A percentile compares a stretch with the other conserved stretches of the same genome.
phyloP scores from a whole-genome alignment of 352 stramenopile genomes.

The Phytopythium kandeliae region DNA sequence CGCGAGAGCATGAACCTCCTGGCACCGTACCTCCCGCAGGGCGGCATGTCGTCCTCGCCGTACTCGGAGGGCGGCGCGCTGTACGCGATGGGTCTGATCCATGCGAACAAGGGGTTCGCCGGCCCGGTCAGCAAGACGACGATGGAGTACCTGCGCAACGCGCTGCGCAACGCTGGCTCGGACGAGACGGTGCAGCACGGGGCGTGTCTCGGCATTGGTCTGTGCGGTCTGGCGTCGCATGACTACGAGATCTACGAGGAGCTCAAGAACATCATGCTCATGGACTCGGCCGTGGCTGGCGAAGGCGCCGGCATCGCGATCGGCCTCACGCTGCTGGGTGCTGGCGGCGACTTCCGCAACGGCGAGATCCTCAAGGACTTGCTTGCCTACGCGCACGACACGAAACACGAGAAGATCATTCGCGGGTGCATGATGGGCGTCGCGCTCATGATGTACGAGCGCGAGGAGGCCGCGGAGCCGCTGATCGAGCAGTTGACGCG shows the following conservation, averaged over 20 bases:
- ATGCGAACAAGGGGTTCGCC: conserved; percentile 93
- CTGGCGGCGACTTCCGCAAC: conserved; percentile 81
- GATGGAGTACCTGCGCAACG: conserved; percentile 84
- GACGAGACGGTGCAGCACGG: conserved; percentile 98
- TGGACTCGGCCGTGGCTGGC: conserved; percentile 96
- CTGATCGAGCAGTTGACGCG: conserved; percentile 97
- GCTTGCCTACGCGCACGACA: conserved; percentile 97
- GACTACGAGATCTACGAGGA: conserved; percentile 96
- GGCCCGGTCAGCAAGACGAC: conserved; percentile 78
- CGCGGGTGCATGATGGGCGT: conserved; percentile 96
- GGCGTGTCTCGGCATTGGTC: conserved; percentile 95
- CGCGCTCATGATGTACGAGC: conserved; percentile 98
- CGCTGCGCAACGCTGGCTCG: conserved; percentile 76
- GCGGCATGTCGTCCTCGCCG: conserved; percentile 82
- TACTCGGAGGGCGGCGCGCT: conserved; percentile 97
- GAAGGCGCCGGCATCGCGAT: conserved; percentile 97
- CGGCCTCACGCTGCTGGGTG: conserved; percentile 96
- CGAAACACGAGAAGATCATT: conserved; percentile 99
- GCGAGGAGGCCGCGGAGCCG: conserved; percentile 94
- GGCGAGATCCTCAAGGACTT: conserved; percentile 91
- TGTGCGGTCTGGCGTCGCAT: conserved; percentile 93
- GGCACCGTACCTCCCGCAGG: conserved; percentile 95
- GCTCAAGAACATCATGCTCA: conserved; percentile 97
- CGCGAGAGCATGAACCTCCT: conserved; percentile 97
- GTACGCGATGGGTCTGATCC: conserved; percentile 98